Conservation (phyloP, 495 filamentous ascomycete genomes). For the Aspergillus sclerotioniger region DNA sequence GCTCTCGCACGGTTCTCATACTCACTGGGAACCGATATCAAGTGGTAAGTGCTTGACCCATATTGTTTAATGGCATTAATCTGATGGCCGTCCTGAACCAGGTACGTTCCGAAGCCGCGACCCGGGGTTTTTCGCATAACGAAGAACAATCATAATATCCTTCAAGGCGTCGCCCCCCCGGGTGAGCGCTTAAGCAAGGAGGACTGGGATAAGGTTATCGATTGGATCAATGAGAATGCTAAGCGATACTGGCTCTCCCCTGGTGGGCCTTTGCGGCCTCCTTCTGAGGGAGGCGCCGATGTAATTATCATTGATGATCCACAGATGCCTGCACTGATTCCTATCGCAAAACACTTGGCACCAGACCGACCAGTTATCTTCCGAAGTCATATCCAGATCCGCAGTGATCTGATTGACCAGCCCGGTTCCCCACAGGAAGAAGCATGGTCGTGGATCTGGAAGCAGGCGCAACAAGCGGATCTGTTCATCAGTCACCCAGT, state of each 20-base stretch:
- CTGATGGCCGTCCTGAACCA: conserved; percentile 18
- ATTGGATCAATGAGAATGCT: conserved; percentile 79
- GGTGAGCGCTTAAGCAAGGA: conserved; percentile 59
- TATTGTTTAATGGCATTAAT: background rate
- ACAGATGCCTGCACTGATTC: conserved; percentile 82
- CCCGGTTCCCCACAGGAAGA: conserved; percentile 66
- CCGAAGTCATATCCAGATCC: conserved; percentile 81
- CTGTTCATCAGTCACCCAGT: conserved; percentile 87
- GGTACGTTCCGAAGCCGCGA: conserved; percentile 78
- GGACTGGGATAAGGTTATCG: conserved; percentile 57
- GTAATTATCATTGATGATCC: conserved; percentile 82
- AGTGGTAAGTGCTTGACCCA: conserved; percentile 58
- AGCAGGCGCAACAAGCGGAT: conserved; percentile 66
- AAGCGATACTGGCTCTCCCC: conserved; percentile 70
- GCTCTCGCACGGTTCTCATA: conserved; percentile 74
- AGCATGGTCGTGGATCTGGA: conserved; percentile 77
- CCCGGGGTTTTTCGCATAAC: conserved; percentile 84
- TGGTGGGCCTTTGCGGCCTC: conserved; percentile 66
- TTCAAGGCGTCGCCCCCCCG: conserved; percentile 73
- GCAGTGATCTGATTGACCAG: conserved; percentile 66
- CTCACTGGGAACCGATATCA: conserved; percentile 64
- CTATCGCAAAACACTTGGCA: conserved; percentile 67
- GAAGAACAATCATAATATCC: conserved; percentile 90
- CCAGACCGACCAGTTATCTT: conserved; percentile 76
- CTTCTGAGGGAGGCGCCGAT: conserved; percentile 72